Percentiles rank a stretch among this genome's conserved stretches.
Conservation (phyloP, 352 stramenopile species). For the Phytophthora pinifolia region DNA sequence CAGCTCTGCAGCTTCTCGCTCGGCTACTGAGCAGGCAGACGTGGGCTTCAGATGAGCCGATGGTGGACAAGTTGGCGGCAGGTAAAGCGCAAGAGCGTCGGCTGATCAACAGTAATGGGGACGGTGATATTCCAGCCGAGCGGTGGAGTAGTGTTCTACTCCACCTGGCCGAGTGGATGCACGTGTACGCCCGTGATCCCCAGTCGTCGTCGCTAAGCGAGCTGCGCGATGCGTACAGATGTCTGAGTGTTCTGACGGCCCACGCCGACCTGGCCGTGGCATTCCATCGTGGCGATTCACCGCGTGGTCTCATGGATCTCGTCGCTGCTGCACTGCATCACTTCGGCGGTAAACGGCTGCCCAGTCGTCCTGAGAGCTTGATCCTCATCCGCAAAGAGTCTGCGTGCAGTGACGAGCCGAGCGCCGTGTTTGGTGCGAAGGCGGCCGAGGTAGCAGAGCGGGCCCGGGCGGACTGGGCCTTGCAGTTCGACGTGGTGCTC, state of each 20-base stretch:
- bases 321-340: constrained; percentile 41
- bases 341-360: constrained; percentile 28
- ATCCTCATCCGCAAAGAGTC: constrained; percentile 28
- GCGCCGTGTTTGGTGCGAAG: background rate
- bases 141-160: constrained; percentile 44
- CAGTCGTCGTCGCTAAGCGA: constrained; percentile 28
- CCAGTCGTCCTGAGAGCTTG: constrained; percentile 33
- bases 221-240: constrained; percentile 44
- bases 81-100: background rate
- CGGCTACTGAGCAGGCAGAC: constrained; percentile 33
- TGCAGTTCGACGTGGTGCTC: constrained; percentile 35
- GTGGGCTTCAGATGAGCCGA: constrained; percentile 20
- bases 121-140: constrained; percentile 19
- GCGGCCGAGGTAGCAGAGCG: constrained; percentile 6
- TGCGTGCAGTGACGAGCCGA: background rate
- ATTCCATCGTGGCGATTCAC: constrained; percentile 36
- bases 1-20: constrained; percentile 48
- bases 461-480: constrained; percentile 5
- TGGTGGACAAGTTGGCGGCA: background rate
- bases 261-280: constrained; percentile 22
- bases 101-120: background rate
- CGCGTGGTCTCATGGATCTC: constrained; percentile 49
- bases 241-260: constrained; percentile 44
- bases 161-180: constrained; percentile 74
- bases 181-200: constrained; percentile 58